Evolutionary conservation across 2,329 filamentous ascomycete species (phyloP), one percentile per base, ranked within the genome.

Genomic region (Alternaria incomplexa): DNA sequence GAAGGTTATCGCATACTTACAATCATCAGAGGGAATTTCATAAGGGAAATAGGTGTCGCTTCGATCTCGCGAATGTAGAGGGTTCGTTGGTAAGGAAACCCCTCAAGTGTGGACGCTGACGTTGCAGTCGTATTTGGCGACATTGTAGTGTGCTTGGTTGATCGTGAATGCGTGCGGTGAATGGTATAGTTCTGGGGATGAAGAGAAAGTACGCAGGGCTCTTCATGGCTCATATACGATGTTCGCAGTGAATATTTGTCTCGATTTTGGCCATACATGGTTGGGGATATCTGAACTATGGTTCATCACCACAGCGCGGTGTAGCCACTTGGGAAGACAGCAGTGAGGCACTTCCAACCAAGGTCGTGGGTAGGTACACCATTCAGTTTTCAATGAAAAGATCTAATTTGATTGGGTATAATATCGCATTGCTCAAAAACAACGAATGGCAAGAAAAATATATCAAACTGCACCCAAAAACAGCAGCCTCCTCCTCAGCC

Each of bases 341-440:
- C 36, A 2, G n/a, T n/a, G n/a, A 40, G 3, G 9, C 8, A 40
- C 36, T 11, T 11, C 15, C n/a, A 40, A 40, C 36, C 36, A 40
- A 6, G 36, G 36, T 17, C 36, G 0, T 6, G 0, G 1, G 3
- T 40, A 17, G 15, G 15, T 10, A 2, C 15, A n/a, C 1, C 7
- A n/a, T 15, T 15, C 7, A 32, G 2, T 30, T 5, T 6, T 30
- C 4, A 0, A 1, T 15, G 8, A 40, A 40, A 5, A n/a, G 15
- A 10, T 40, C 0, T 3, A 3, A 40, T 40, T 40, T 2, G 32
- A 40, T 40, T 40, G 36, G 36, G 36, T 40, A 40, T 40, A 40
- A 17, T 3, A 3, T 17, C 9, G 36, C 36, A 40, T 2, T 17
- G 0, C 36, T 40, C 36, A 17, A 40, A 11, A 3, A 40, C n/a